Evolutionary conservation across 495 filamentous ascomycete genomes (phyloP), one percentile per base, ranked within the genome.

Genomic region (Glarea lozoyensis): DNA sequence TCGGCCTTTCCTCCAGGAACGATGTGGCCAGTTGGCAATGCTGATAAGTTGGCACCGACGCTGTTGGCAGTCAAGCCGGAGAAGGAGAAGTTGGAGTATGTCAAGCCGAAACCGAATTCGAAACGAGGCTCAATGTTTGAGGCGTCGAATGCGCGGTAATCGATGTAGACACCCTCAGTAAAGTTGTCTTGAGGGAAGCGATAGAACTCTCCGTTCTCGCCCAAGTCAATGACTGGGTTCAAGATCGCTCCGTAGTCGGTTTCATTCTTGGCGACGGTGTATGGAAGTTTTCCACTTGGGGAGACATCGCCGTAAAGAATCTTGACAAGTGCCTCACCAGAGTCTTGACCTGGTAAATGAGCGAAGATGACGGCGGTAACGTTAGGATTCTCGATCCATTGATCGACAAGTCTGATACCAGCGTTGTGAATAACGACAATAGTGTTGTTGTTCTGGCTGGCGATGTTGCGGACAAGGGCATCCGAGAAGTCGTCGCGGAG

Each of bases 51-150:
- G 55, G 37, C 46, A 7, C 34, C 52, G 0, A 34, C 40, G n/a
- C 46, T 37, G 24, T 51, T 45, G n/a, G 61, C 37, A 34, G 44
- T 23, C 2, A 76, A 60, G 18, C 51, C 55, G 1, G 65, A 59
- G 45, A 67, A 73, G 10, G 58, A 47, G 56, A 83, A 86, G 2
- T 66, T 78, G 3, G 79, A 81, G 57, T 83, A 86, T 18, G 72
- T 75, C 2, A 86, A 62, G 2, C 83, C 83, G 42, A 74, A 85
- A 10, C 83, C 84, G 49, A 87, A 88, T 49, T 81, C 78, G 45
- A 71, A 87, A 10, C 78, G 65, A 1, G 81, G 80, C 1, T 63
- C 68, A 49, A 84, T 44, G 10, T 35, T 76, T 39, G 69, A 44
- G 1, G 19, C 11, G 17, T 98, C 90, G 30, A 85, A 84, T 37